Base-by-base conservation (phyloP, 2,329 filamentous ascomycete species). In the Pseudocercospora vitis region DNA sequence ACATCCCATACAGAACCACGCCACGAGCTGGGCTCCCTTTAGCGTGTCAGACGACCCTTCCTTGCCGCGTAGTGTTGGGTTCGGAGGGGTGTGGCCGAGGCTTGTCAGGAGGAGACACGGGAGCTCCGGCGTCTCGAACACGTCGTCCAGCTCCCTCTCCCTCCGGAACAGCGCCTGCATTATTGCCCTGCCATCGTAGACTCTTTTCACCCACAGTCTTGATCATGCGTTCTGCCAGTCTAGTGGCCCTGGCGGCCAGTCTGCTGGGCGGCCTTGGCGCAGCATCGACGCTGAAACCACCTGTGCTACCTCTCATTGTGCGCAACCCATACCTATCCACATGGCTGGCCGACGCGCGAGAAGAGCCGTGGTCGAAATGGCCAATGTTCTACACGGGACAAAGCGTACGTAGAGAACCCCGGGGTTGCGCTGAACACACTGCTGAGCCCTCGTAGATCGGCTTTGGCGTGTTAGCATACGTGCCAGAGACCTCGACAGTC, bases 371-470 rank as follows among this genome's bases (percentile, higher is more conserved):
- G 89, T 80, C 83, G 50, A 81, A 83, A 72, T 95, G 90, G 90
- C 90, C 90, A 19, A 92, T 92, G 70, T 91, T 91, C 70, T 91
- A 85, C 78, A 88, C 86, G 5, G 87, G 88, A 28, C 77, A 84
- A 64, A 79, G 86, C 67, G 78, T 82, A 70, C 50, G 68, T 61
- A 68, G 19, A 68, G 53, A 29, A 19, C 7, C 23, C 16, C 42
- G 23, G n/a, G 23, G 9, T 5, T 45, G 4, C n/a, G 11, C 14
- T 24, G 39, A 14, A 26, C 37, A 35, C 35, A 31, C 16, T 55
- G 39, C 57, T 60, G 40, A 58, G 16, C n/a, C 39, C 21, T 29
- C 23, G 16, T 60, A 81, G 74, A 71, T 87, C 52, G 85, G 85
- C 37, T 79, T 88, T 59, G 79, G 81, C 5, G 71, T 88, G 46